A percentile compares a stretch with the other conserved stretches of the same genome.
phyloP scores from a whole-genome alignment of 202 grass and related monocot species.

The Setaria italica region DNA sequence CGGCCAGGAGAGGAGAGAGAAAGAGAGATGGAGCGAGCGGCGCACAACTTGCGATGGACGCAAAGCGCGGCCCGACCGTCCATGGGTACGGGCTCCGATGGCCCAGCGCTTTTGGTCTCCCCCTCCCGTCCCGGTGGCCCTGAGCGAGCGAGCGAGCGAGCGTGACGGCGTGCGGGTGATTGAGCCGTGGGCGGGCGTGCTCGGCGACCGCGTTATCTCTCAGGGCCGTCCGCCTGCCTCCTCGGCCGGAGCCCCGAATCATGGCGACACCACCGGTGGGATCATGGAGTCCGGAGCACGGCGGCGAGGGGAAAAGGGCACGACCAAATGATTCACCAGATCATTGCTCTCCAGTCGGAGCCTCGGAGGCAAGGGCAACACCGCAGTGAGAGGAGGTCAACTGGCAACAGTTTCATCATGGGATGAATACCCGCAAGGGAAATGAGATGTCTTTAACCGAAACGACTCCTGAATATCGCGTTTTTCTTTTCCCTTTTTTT shows the following conservation, averaged over 20 bases:
- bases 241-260: neutral
- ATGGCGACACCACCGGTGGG: neutral
- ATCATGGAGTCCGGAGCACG: conserved; percentile 7
- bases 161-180: neutral
- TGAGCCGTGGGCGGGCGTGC: neutral
- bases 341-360: neutral
- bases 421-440: neutral
- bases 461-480: neutral
- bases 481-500: neutral
- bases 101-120: conserved; percentile 37
- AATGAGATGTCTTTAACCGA: neutral
- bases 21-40: neutral
- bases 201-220: neutral
- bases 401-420: neutral
- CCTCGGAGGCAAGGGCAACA: neutral
- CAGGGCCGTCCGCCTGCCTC: neutral
- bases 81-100: neutral
- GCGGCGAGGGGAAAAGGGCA: neutral
- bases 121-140: neutral
- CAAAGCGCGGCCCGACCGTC: conserved; percentile 46
- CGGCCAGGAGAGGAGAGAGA: neutral
- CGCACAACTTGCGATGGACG: conserved; percentile 65
- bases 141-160: neutral
- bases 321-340: conserved; percentile 26
- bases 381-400: neutral